Evolutionary conservation across 2,329 filamentous ascomycete species (phyloP), one percentile per base, ranked within the genome.

Genomic region (Chrysoporthe deuterocubensis): DNA sequence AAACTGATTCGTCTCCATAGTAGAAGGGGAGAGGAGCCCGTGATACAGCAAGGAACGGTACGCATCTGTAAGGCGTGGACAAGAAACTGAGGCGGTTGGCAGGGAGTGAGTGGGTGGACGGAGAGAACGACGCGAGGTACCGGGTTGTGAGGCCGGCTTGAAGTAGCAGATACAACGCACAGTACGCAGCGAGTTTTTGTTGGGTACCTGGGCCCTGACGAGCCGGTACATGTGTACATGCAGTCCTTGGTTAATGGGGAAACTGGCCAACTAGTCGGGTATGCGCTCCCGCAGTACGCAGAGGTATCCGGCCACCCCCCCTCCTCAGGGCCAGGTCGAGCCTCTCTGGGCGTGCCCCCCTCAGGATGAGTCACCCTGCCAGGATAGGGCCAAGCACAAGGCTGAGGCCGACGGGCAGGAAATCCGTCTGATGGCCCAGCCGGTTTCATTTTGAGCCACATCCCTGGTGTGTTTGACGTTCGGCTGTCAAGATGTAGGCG

Each of bases 401-500:
- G 42, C 42, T 48, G 21, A 44, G 21, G 44, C 42, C 18, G 59
- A 32, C 16, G 42, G 13, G 16, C 21, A 50, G 11, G 37, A 62
- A 50, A 60, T 14, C 4, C 40, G 21, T 32, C 44, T 44, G 44
- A 48, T 37, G 44, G 26, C 43, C 59, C 43, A 26, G 44, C 48
- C 44, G 60, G 60, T n/a, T 50, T 21, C 43, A 42, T 16, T 16
- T 8, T 54, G 18, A 13, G 46, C 43, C 16, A 18, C 21, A 57
- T 43, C 52, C 62, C 52, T 56, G 62, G 18, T 34, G 21, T 34
- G 42, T 57, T 64, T 64, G 50, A 56, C 37, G 14, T n/a, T 64
- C 40, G 21, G 42, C 42, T 64, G 52, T 44, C 50, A 46, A 64
- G 44, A 64, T 56, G 62, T 64, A 50, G 48, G 62, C 42, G 57